Percentiles rank a stretch among this genome's conserved stretches.
Conservation (phyloP, 495 filamentous ascomycete species). For the Venustampulla echinocandica region DNA sequence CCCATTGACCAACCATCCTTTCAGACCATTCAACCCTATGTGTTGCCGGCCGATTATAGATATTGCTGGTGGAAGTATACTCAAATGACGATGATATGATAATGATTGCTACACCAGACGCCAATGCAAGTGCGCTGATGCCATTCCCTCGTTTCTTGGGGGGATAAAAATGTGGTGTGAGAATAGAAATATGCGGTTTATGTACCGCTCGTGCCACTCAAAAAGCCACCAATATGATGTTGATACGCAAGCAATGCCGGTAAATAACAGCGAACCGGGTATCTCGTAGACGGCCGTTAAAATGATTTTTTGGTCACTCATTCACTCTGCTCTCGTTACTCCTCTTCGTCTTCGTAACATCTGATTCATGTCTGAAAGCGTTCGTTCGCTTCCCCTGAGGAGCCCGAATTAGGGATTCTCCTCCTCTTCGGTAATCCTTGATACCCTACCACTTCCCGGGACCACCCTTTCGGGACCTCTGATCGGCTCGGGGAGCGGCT, state of each 20-base stretch:
- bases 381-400: background rate
- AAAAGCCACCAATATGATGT: conserved; percentile 11
- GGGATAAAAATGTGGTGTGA: no score
- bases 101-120: no score
- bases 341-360: background rate
- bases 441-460: conserved; percentile 16
- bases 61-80: no score
- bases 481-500: conserved; percentile 34
- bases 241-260: conserved; percentile 22
- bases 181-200: background rate
- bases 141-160: no score
- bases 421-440: conserved; percentile 22
- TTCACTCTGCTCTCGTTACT: background rate
- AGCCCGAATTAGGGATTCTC: conserved; percentile 12
- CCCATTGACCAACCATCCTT: no score
- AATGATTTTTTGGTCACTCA: conserved; percentile 4
- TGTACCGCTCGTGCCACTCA: conserved; percentile 1
- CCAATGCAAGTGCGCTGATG: no score
- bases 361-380: background rate
- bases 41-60: no score
- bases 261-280: conserved; percentile 23
- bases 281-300: conserved; percentile 22
- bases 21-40: no score
- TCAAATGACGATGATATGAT: no score
- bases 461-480: conserved; percentile 14